A percentile compares a stretch with the other conserved stretches of the same genome.
Conservation (phyloP, 139 green algal species). For the Chlamydomonas schloesseri region DNA sequence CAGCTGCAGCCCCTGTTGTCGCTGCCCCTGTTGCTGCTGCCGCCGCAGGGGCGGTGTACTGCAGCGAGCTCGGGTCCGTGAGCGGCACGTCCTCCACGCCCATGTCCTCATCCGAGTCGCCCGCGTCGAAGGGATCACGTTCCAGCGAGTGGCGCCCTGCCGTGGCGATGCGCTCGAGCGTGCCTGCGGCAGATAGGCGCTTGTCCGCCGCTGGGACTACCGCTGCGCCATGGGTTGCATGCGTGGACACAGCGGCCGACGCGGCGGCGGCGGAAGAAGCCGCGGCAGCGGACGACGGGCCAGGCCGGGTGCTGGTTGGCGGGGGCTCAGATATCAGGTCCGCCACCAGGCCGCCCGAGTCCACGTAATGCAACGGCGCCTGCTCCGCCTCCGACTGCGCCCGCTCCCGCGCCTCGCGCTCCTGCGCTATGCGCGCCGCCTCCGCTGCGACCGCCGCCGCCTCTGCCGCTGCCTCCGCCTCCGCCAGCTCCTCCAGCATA, state of each 20-base stretch:
- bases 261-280: neutral
- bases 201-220: neutral
- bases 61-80: neutral
- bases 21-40: neutral
- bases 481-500: neutral
- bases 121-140: constrained; percentile 18
- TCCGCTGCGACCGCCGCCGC: neutral
- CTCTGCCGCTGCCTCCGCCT: neutral
- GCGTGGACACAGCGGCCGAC: neutral
- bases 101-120: constrained; percentile 9
- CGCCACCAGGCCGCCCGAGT: neutral
- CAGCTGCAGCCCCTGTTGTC: no score
- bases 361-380: neutral
- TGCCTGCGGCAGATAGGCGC: neutral
- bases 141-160: neutral
- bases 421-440: neutral
- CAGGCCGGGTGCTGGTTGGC: neutral
- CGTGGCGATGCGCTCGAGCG: neutral
- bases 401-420: neutral
- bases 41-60: neutral
- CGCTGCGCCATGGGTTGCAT: neutral
- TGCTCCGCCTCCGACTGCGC: neutral
- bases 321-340: neutral
- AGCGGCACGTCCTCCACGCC: neutral
- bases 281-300: neutral